Base-by-base conservation (phyloP, 805 yeast species). In the Komagataella mondaviorum region DNA sequence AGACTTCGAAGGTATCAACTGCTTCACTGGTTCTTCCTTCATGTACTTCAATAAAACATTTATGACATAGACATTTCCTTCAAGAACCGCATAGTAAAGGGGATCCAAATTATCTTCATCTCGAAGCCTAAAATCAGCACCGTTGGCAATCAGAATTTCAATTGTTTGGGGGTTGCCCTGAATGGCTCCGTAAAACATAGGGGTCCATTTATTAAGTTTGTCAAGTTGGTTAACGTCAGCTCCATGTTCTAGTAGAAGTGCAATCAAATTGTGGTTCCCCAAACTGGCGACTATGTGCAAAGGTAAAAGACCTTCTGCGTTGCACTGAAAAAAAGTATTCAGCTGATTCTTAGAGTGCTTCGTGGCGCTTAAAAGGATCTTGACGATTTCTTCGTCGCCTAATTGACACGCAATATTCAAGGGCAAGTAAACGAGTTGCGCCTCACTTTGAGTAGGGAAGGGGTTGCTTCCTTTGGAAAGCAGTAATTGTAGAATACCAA, bases 171-270 rank as follows among this genome's bases (percentile, higher is more conserved):
- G 75, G 62, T 85, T 88, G 1, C 97, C 97, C 57, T 87, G 91
- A 56, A 81, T 79, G 1, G 90, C 90, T 18, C 96, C 87, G 64
- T 93, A 91, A 60, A 89, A 88, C 2, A 93, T 75, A 0, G 98
- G 96, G 0, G 96, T 82, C 97, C 98, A 93, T 58, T 84, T 85
- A 62, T 90, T 89, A 52, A 88, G 80, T 51, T 87, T 85, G 66
- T 93, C 98, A 6, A 82, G 59, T 53, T 78, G 81, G 65, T 93
- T 86, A 4, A 91, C 79, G 59, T 84, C 80, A 1, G 86, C 84
- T 4, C 90, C 91, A 55, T 83, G 75, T n/a, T 76, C 68, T 1
- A 86, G 73, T 39, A 93, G 68, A 48, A 89, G 65, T 30, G 83
- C 77, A 10, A 93, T 80, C 36, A 91, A 71, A 52, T 79, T 70